These are phyloP conservation scores for Boletellus sp. DNA, from an alignment of 768 basidiomycete species.

Conservation along the genomic window DNA sequence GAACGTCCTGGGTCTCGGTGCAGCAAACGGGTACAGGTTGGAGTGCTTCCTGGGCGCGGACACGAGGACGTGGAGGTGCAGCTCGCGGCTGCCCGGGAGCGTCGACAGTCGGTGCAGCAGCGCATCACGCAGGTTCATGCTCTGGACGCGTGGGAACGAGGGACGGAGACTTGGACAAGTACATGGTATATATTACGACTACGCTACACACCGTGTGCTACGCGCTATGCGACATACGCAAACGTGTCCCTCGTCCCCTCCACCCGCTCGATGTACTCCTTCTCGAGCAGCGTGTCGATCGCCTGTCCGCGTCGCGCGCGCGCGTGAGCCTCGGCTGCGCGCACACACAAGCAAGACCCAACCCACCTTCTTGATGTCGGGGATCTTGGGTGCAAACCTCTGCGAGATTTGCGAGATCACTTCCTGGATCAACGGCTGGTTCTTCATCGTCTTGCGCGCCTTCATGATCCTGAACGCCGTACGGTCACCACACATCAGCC, in stretches of 20 bases:
- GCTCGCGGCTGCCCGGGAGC: slow-evolving; percentile 64
- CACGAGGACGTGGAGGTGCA: slow-evolving; percentile 73
- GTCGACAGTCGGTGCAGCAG: slow-evolving; percentile 53
- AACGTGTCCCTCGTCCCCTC: slow-evolving; percentile 84
- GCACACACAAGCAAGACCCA: neutral
- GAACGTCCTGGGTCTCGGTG: slow-evolving; percentile 59
- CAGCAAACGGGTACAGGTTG: slow-evolving; percentile 72
- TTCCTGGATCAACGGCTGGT: slow-evolving; percentile 84
- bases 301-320: slow-evolving; percentile 58
- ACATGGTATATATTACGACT: slow-evolving; percentile 24
- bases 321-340: neutral
- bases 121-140: slow-evolving; percentile 55
- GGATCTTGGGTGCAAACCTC: slow-evolving; percentile 88
- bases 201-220: slow-evolving; percentile 9
- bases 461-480: slow-evolving; percentile 77
- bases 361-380: slow-evolving; percentile 91
- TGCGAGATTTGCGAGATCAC: slow-evolving; percentile 86
- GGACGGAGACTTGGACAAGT: neutral
- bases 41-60: slow-evolving; percentile 65
- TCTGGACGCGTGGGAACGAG: slow-evolving; percentile 22
- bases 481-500: neutral
- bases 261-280: slow-evolving; percentile 95
- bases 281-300: slow-evolving; percentile 89
- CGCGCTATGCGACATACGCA: slow-evolving; percentile 34
- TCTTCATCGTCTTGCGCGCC: slow-evolving; percentile 93